Conservation (phyloP, 768 basidiomycete genomes). For the Trametes meyenii region DNA sequence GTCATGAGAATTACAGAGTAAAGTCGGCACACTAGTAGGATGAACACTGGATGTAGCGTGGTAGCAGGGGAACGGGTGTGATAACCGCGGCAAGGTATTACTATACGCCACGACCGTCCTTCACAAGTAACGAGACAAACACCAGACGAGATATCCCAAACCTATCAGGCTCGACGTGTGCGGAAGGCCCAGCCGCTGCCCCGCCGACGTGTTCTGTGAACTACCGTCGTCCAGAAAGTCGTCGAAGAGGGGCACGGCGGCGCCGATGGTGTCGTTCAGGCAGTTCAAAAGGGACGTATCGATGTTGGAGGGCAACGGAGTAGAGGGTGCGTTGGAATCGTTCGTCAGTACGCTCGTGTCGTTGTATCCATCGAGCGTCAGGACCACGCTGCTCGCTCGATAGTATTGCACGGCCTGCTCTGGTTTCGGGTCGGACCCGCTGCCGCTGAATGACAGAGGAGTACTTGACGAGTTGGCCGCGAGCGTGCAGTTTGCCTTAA, state of each 20-base stretch:
- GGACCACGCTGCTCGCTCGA: conserved; percentile 62
- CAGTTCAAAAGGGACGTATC: conserved; percentile 55
- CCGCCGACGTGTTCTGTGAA: neutral
- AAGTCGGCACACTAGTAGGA: too few relatives aligned
- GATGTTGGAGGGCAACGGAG: conserved; percentile 55
- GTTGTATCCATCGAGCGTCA: conserved; percentile 69
- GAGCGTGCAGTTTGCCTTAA: conserved; percentile 35
- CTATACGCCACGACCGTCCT: too few relatives aligned
- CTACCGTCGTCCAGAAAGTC: neutral
- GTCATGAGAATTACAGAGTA: too few relatives aligned
- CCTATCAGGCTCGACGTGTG: conserved; percentile 4
- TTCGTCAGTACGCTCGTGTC: conserved; percentile 53
- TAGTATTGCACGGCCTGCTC: conserved; percentile 55
- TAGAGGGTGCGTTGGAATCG: conserved; percentile 45
- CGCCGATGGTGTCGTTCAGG: conserved; percentile 64
- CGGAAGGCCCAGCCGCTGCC: neutral
- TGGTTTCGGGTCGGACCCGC: conserved; percentile 26
- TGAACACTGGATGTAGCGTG: too few relatives aligned
- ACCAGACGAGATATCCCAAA: conserved; percentile 13
- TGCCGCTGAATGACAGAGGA: conserved; percentile 37
- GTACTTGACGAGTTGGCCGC: conserved; percentile 32
- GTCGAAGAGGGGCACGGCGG: conserved; percentile 56
- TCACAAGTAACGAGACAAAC: conserved; percentile 11
- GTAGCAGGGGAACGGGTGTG: too few relatives aligned
- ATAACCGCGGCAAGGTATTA: too few relatives aligned